Percentiles rank a stretch among this genome's conserved stretches.
These are phyloP conservation scores for Tetradesmus obliquus DNA, from an alignment of 139 green algal species.

Conservation along the genomic window DNA sequence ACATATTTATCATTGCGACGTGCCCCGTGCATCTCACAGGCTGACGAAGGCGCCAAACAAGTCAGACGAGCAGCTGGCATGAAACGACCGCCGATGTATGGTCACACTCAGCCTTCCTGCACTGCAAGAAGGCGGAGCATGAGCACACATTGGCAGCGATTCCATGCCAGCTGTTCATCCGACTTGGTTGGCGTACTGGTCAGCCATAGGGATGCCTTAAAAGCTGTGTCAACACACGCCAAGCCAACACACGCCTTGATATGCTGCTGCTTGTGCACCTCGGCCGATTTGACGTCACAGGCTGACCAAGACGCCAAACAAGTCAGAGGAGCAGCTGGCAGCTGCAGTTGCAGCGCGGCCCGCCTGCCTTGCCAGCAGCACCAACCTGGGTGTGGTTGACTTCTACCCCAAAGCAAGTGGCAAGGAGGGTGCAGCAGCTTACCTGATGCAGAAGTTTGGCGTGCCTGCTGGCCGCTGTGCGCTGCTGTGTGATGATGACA, in stretches of 20 bases:
- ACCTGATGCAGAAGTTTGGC: conserved; percentile 68
- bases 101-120: conserved; percentile 19
- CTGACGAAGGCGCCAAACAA: conserved; percentile 17
- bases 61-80: conserved; percentile 30
- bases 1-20: too few relatives aligned
- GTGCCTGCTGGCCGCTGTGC: conserved; percentile 43
- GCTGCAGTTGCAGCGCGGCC: conserved; percentile 34
- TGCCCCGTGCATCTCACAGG: neutral
- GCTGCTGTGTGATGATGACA: conserved; percentile 87
- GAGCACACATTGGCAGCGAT: too few relatives aligned
- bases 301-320: conserved; percentile 21
- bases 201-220: neutral
- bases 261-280: neutral
- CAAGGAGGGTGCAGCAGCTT: conserved; percentile 68
- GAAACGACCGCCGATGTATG: neutral
- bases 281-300: neutral
- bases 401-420: conserved; percentile 79
- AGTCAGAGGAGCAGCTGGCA: conserved; percentile 34
- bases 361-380: conserved; percentile 54
- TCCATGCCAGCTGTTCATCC: too few relatives aligned
- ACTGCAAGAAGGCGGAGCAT: conserved; percentile 49
- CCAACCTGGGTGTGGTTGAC: conserved; percentile 78
- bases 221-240: too few relatives aligned
- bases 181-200: neutral
- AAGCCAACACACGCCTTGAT: neutral